Evolutionary conservation across 176 grass and related monocot genomes (phyloP), one percentile per base, ranked within the genome.

Genomic region (Guadua angustifolia): DNA sequence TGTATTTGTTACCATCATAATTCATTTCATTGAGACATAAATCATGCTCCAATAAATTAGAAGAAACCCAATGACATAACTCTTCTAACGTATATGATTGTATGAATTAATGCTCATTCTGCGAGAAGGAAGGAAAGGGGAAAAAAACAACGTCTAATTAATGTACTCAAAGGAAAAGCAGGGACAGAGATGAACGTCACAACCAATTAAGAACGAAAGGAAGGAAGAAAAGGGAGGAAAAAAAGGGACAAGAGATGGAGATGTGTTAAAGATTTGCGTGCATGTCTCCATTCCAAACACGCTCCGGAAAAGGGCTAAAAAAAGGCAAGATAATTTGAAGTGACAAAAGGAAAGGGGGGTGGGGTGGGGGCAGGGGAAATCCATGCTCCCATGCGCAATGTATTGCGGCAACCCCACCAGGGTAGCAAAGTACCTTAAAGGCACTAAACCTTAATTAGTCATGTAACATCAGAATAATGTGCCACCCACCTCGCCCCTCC

Each of bases 281-380:
- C 51, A 55, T 78, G 71, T 55, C 66, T 66, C 21, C n/a, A 14
- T 65, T 69, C 26, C 55, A 25, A 64, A 6, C 84, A 66, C 71
- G 59, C 78, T 68, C 36, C 5, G 4, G 68, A 33, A 57, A 79
- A 86, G 10, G 55, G 8, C 7, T 17, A 21, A 49, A 45, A 83
- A 50, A 56, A 46, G 56, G 74, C 56, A 32, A 75, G 60, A 56
- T 83, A 72, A 73, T 88, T 86, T 88, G 67, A 83, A 24, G 86
- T 73, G 81, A 79, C 74, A 73, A 88, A 73, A 73, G 80, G 47
- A 40, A 52, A 45, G 25, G 4, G n/a, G n/a, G n/a, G n/a, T n/a
- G n/a, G n/a, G 21, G 4, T 10, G 10, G n/a, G 15, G 43, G 40
- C 29, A 29, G 29, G 35, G 4, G 35, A 44, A 46, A 76, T 84